Conservation (phyloP, 768 basidiomycete species). For the Phaeotremella fagi region DNA sequence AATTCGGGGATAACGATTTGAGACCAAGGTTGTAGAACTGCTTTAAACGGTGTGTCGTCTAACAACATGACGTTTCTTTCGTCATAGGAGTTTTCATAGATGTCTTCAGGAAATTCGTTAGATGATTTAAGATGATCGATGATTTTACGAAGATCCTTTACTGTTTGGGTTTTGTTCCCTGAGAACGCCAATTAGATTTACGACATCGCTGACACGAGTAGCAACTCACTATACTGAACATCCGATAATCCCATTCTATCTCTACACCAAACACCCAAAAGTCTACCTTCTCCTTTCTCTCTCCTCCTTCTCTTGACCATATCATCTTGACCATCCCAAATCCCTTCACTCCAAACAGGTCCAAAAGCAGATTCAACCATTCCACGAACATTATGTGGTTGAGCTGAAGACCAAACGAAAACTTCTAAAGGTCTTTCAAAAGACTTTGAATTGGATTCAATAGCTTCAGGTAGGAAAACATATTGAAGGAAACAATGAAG, state of each 20-base stretch:
- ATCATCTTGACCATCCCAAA: constrained; percentile 24
- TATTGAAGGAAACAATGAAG: constrained; percentile 40
- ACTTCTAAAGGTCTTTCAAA: constrained; percentile 37
- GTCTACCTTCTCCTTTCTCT: constrained; percentile 31
- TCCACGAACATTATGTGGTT: constrained; percentile 40
- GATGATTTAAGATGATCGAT: constrained; percentile 15
- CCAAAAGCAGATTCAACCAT: constrained; percentile 43
- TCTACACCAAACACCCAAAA: constrained; percentile 45
- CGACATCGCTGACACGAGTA: not conserved
- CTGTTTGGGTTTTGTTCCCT: constrained; percentile 41
- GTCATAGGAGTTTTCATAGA: constrained; percentile 10
- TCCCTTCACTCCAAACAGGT: constrained; percentile 20
- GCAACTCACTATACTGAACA: constrained; percentile 35
- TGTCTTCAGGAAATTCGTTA: not conserved
- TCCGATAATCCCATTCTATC: constrained; percentile 37
- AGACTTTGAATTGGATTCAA: not conserved
- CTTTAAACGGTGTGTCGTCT: constrained; percentile 45
- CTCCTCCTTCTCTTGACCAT: constrained; percentile 2
- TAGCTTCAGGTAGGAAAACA: constrained; percentile 24
- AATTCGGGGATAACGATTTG: constrained; percentile 45
- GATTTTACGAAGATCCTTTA: constrained; percentile 43
- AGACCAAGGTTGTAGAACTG: constrained; percentile 43
- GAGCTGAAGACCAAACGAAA: constrained; percentile 46
- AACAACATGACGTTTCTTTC: constrained; percentile 33
- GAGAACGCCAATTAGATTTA: not conserved